A percentile compares a stretch with the other conserved stretches of the same genome.
Conservation (phyloP, 2,329 filamentous ascomycete genomes). For the Colletotrichum aenigma region DNA sequence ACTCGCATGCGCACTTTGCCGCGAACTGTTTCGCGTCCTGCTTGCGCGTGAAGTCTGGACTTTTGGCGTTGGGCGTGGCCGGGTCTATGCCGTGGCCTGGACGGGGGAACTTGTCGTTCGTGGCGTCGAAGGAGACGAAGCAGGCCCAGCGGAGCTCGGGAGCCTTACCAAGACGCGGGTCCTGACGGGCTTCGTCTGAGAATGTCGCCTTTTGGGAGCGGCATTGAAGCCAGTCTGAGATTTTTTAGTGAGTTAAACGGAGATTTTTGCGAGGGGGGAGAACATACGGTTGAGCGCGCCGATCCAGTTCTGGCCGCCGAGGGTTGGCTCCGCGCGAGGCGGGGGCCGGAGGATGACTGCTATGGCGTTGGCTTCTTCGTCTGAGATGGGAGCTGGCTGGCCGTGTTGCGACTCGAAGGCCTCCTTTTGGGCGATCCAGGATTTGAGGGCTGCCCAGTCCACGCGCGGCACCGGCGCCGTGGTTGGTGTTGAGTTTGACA, state of each 20-base stretch:
- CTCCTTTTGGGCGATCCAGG: conserved; percentile 46
- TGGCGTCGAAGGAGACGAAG: not conserved
- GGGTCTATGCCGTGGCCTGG: conserved; percentile 29
- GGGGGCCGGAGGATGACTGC: conserved; percentile 37
- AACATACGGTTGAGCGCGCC: conserved; percentile 39
- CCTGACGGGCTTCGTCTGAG: conserved; percentile 5
- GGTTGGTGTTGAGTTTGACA: not conserved
- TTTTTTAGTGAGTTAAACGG: not conserved
- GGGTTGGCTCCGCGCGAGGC: conserved; percentile 23
- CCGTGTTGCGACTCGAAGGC: conserved; percentile 32
- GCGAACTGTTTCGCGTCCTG: conserved; percentile 57
- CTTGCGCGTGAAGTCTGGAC: conserved; percentile 12
- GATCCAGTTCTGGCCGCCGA: conserved; percentile 40
- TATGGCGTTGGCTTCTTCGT: conserved; percentile 43
- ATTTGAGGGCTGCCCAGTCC: conserved; percentile 38
- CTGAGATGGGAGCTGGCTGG: conserved; percentile 39
- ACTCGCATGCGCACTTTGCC: conserved; percentile 50
- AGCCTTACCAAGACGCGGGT: conserved; percentile 5
- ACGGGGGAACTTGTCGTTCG: conserved; percentile 5
- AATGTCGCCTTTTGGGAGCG: not conserved
- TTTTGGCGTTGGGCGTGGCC: conserved; percentile 10
- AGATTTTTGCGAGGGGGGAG: not conserved
- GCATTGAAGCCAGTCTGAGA: conserved; percentile 13
- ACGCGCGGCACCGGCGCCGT: conserved; percentile 4
- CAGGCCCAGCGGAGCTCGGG: conserved; percentile 16